phyloP scores from a whole-genome alignment of 139 green algal species.

The Tetratostichococcus sp. region DNA sequence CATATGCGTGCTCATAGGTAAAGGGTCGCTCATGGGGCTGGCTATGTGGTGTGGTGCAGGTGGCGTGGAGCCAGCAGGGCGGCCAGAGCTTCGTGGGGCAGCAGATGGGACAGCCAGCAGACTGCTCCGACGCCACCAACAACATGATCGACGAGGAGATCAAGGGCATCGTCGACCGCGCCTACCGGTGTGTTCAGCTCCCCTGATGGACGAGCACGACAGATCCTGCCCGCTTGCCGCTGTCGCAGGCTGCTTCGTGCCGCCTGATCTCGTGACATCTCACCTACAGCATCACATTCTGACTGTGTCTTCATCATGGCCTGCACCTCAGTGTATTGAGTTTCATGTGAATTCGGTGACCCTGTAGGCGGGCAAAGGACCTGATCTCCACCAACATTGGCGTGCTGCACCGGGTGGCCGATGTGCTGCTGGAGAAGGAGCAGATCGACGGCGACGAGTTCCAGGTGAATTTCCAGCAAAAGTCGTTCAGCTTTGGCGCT shows the following conservation, averaged over 20 bases:
- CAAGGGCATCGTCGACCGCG: slow-evolving; percentile 82
- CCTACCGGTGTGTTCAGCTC: slow-evolving; percentile 84
- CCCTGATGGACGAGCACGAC: no score
- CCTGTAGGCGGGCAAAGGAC: slow-evolving; percentile 83
- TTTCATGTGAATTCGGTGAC: background rate
- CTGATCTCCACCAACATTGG: slow-evolving; percentile 87
- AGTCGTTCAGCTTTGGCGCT: no score
- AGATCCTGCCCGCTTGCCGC: no score
- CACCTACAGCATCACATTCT: no score
- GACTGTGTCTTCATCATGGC: no score
- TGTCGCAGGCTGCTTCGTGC: no score
- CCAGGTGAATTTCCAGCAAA: no score
- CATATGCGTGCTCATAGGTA: no score
- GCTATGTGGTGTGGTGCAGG: no score
- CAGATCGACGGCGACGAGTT: slow-evolving; percentile 98
- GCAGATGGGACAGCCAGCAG: slow-evolving; percentile 71
- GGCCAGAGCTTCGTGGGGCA: slow-evolving; percentile 86
- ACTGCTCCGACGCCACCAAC: slow-evolving; percentile 72
- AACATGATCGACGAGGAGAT: slow-evolving; percentile 92
- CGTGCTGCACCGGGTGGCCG: slow-evolving; percentile 86
- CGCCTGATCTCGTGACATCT: no score
- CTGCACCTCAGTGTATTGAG: no score
- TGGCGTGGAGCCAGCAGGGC: slow-evolving; percentile 60
- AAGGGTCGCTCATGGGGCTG: no score
- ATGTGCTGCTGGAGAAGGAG: slow-evolving; percentile 96